These are phyloP conservation scores for Trebouxia sp. DNA, from an alignment of 139 green algal species.

Conservation along the genomic window DNA sequence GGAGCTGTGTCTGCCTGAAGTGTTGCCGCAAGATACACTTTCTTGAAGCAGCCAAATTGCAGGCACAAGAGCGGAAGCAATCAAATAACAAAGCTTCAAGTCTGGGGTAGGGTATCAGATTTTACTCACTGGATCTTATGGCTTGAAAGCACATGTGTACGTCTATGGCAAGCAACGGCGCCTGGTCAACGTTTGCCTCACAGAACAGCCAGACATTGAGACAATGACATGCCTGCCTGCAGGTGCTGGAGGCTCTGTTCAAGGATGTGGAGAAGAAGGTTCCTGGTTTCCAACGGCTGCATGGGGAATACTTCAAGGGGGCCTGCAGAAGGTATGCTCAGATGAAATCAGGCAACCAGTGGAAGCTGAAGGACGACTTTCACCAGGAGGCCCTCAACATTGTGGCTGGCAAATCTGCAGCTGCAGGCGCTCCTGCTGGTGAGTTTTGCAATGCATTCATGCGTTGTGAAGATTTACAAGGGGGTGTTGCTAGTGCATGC, in stretches of 20 bases:
- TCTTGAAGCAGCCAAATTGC: too few relatives aligned
- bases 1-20: too few relatives aligned
- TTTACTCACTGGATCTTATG: background rate
- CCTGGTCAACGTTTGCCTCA: background rate
- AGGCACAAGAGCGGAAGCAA: too few relatives aligned
- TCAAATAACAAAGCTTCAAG: background rate
- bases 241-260: background rate
- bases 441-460: background rate
- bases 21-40: too few relatives aligned
- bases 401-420: background rate
- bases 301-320: background rate
- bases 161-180: background rate
- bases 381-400: background rate
- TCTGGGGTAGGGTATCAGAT: background rate
- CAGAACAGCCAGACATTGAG: background rate
- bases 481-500: background rate
- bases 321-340: background rate
- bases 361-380: background rate
- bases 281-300: background rate
- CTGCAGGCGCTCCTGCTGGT: background rate
- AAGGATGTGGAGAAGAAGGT: conserved; percentile 19
- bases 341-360: background rate
- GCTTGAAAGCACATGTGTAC: background rate
- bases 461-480: background rate
- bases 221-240: background rate